A percentile compares a stretch with the other conserved stretches of the same genome.
Conservation (phyloP, 148 eudicot species). For the Fagopyrum tataricum region DNA sequence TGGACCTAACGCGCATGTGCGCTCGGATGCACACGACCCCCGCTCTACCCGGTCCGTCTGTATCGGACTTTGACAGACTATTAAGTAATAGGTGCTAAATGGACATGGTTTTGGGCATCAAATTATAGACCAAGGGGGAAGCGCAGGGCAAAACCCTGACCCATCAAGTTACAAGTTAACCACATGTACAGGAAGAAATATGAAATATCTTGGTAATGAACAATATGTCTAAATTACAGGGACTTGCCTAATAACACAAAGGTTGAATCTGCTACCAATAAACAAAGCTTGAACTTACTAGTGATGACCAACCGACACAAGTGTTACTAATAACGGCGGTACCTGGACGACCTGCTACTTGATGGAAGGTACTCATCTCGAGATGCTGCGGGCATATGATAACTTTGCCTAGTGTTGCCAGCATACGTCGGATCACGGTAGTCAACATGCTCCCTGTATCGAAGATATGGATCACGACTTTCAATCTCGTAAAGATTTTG, state of each 20-base stretch:
- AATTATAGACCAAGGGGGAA: too few species aligned
- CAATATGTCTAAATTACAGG: background rate
- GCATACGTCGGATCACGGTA: conserved; percentile 4
- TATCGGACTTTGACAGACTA: too few species aligned
- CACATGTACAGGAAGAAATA: background rate
- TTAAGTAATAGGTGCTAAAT: too few species aligned
- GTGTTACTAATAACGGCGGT: background rate
- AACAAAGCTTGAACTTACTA: background rate
- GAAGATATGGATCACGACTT: background rate
- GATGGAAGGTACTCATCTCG: conserved; percentile 8
- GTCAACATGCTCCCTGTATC: background rate
- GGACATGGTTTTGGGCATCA: too few species aligned
- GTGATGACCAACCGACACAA: background rate
- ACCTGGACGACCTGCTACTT: background rate
- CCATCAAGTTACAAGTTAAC: background rate
- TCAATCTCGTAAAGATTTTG: background rate
- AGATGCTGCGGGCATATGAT: background rate
- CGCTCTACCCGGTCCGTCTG: too few species aligned
- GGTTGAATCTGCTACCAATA: too few species aligned
- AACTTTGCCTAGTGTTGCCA: background rate
- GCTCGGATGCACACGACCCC: too few species aligned
- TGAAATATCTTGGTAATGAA: background rate
- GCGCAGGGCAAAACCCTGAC: too few species aligned
- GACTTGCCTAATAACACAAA: background rate
- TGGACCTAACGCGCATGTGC: too few species aligned